Evolutionary conservation across 1,284 basidiomycete genomes (phyloP), one percentile per base, ranked within the genome.

Genomic region (Grifola frondosa): DNA sequence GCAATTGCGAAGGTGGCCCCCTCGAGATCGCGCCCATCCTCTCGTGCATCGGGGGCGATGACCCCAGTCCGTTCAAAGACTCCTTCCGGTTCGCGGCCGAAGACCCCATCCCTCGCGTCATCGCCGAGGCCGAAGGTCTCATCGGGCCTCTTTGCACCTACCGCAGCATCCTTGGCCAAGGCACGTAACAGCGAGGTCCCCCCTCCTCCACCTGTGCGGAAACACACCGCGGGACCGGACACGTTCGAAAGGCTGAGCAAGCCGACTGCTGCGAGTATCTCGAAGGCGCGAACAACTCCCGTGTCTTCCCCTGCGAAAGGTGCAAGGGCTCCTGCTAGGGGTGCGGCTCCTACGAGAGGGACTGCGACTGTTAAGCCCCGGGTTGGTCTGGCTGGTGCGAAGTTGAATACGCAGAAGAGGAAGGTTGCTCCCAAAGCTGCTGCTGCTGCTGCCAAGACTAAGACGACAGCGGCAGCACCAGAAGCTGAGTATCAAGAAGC

Each of bases 191-290:
- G 74, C 2, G 66, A 68, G n/a, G 68, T 70, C 2, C 65, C 61
- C 0, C 60, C 68, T 6, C 70, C 78, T 0, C 66, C 69, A 0
- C 74, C 80, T 2, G 61, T 64, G 20, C 80, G 74, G 67, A 84
- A 81, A 63, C 36, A 51, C 6, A 57, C 65, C 12, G 67, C 73
- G 3, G 47, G 76, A 35, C 73, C 74, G 48, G 71, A 68, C 38
- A 70, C 67, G 20, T 65, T 71, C 4, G 82, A 84, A 44, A 71
- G 85, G 33, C 66, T 89, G 32, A 84, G 77, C 63, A 87, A 87
- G 61, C 87, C 85, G 10, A 88, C 86, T 0, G 84, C 86, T 11
- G 80, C 87, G 30, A 85, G 83, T 12, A 62, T 85, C 46, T 79
- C 78, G 21, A 81, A 77, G 54, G 69, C 67, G 20, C 60, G 69